These are phyloP conservation scores for Alternaria sp. DNA, from an alignment of 2,329 filamentous ascomycete genomes.

Conservation along the genomic window DNA sequence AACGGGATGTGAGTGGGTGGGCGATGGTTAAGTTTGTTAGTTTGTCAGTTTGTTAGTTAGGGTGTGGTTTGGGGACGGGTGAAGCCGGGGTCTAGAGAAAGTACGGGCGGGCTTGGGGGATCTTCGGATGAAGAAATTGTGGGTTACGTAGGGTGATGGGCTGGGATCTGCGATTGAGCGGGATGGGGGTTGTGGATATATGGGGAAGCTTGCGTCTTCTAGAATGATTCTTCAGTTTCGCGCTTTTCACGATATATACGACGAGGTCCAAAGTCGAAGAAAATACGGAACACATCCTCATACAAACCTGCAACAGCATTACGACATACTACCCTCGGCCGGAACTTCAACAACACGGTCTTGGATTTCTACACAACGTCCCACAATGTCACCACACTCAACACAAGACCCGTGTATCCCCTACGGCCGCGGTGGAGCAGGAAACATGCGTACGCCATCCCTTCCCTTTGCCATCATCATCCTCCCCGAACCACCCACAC, in stretches of 20 bases:
- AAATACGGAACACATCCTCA: too few species aligned
- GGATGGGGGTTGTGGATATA: neutral
- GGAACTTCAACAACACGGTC: too few species aligned
- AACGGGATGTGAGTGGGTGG: neutral
- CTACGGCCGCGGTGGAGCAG: constrained; percentile 20
- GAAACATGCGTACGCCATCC: constrained; percentile 16
- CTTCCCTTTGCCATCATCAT: neutral
- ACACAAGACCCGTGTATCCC: constrained; percentile 10
- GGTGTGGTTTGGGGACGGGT: neutral
- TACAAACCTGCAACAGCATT: too few species aligned
- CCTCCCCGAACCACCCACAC: neutral
- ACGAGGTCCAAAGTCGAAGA: too few species aligned
- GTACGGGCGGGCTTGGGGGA: neutral
- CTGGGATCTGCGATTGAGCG: neutral
- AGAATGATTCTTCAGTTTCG: neutral
- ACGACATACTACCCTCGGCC: too few species aligned
- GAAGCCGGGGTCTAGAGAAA: neutral
- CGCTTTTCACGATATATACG: too few species aligned
- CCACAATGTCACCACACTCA: neutral
- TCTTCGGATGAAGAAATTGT: neutral
- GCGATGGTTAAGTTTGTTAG: too few species aligned
- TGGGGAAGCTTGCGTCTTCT: neutral
- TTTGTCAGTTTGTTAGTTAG: too few species aligned
- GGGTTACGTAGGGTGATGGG: neutral
- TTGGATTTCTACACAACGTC: neutral